These are phyloP conservation scores for Grosmannia serpens DNA, from an alignment of 2,329 filamentous ascomycete genomes.

Conservation along the genomic window DNA sequence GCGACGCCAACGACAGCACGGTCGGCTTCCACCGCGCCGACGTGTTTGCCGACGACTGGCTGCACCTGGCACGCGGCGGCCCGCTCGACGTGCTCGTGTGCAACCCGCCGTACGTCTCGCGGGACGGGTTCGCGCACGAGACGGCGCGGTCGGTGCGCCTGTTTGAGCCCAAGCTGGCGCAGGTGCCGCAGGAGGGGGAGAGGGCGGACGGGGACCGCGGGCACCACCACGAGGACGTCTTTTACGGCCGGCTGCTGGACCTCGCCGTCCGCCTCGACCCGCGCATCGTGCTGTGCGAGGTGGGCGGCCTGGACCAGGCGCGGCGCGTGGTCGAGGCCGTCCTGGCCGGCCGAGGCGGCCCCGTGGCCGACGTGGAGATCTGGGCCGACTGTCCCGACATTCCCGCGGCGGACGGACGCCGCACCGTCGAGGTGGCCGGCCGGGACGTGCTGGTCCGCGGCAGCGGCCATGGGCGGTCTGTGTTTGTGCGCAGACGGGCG, in stretches of 20 bases:
- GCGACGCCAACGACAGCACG: background rate
- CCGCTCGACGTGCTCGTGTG: slow-evolving; percentile 58
- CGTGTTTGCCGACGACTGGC: slow-evolving; percentile 33
- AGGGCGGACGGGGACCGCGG: background rate
- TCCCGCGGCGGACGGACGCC: slow-evolving; percentile 16
- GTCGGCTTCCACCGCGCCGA: slow-evolving; percentile 18
- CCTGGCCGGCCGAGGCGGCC: background rate
- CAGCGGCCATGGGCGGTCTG: slow-evolving; percentile 34
- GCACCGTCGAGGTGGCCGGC: slow-evolving; percentile 13
- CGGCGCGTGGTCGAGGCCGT: slow-evolving; percentile 43
- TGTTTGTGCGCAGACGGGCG: slow-evolving; percentile 20
- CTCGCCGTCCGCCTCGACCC: slow-evolving; percentile 38
- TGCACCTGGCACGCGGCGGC: slow-evolving; percentile 9
- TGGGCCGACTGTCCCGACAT: slow-evolving; percentile 59
- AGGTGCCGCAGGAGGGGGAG: slow-evolving; percentile 42
- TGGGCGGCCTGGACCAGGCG: slow-evolving; percentile 60
- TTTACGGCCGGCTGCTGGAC: slow-evolving; percentile 55
- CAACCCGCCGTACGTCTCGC: slow-evolving; percentile 87
- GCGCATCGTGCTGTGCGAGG: slow-evolving; percentile 54
- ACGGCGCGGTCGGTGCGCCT: slow-evolving; percentile 65
- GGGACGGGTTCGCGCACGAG: slow-evolving; percentile 44
- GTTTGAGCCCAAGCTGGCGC: slow-evolving; percentile 68
- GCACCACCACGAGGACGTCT: slow-evolving; percentile 36
- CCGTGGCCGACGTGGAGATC: slow-evolving; percentile 41
- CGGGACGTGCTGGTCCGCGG: slow-evolving; percentile 29